phyloP scores from a whole-genome alignment of 345 rosid genomes.

The Clarkia xantiana region DNA sequence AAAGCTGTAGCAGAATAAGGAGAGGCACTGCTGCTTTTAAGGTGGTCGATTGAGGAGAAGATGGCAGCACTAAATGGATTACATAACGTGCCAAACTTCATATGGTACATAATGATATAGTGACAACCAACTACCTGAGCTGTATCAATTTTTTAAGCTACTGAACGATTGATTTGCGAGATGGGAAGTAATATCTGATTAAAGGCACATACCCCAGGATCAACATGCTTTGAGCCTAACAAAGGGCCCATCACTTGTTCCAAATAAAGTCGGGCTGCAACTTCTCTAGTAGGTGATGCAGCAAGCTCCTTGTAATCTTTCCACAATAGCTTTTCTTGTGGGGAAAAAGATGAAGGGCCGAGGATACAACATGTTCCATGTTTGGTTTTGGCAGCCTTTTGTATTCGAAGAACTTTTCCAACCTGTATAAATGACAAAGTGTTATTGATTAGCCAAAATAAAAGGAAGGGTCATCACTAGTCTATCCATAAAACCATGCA shows the following conservation, averaged over 20 bases:
- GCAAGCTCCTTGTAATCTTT: constrained; percentile 10
- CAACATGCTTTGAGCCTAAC: constrained; percentile 58
- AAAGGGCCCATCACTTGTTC: constrained; percentile 52
- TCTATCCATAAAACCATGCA: no score
- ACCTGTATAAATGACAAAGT: constrained; percentile 23
- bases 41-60: no score
- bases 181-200: no score
- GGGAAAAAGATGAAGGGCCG: constrained; percentile 12
- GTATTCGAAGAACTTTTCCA: constrained; percentile 76
- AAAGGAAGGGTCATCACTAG: no score
- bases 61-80: no score
- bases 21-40: no score
- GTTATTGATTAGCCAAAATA: constrained; percentile 3
- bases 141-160: no score
- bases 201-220: constrained; percentile 44
- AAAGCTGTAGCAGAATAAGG: no score
- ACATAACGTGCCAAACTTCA: no score
- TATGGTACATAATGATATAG: no score
- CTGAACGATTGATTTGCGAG: no score
- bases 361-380: constrained; percentile 13
- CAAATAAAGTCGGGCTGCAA: constrained; percentile 23
- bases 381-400: constrained; percentile 27
- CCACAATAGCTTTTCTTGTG: constrained; percentile 14
- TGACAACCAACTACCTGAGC: no score
- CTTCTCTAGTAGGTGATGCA: constrained; percentile 10